Base-by-base conservation (phyloP, 225 moss, liverwort and hornwort species). In the Marchantia polymorpha region DNA sequence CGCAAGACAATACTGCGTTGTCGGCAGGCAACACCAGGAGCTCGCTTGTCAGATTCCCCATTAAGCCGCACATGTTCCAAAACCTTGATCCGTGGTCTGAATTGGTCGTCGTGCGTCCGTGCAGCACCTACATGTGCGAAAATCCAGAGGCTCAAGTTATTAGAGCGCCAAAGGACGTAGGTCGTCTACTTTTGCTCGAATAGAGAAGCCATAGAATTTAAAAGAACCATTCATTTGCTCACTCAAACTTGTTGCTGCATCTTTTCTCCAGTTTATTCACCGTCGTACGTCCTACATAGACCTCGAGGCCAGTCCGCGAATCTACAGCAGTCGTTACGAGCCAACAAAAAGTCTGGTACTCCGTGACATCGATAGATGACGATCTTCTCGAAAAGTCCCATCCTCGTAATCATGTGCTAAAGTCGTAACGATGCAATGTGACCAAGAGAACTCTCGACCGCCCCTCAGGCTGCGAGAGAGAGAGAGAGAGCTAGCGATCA, bases 11-110 rank as follows among this genome's bases (percentile, higher is more conserved):
- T 29, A 27, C 65, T 27, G 67, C 30, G 67, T 67, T 67, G 67
- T 67, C 15, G 67, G 67, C 30, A 67, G 67, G 67, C 30, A 67
- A 67, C 31, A 29, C 31, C 67, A 27, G 67, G 67, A 67, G 10
- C 67, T 67, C 29, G 29, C 29, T 67, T 67, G 67, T 67, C 67
- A 67, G 67, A 67, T 67, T 12, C 27, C 27, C 30, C 67, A 67
- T 67, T 31, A 67, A 30, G 15, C 29, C 16, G 67, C 67, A 67
- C 67, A 67, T 67, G 13, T 31, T 67, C 67, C 67, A 12, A 67
- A 67, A 67, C 67, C 31, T 67, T 67, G 29, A 29, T 30, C 67
- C 67, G 67, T 67, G 67, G 67, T 67, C 30, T 67, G 29, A 30
- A 26, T 31, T 30, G 31, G 67, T 67, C 67, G 29, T 67, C 30